phyloP scores from a whole-genome alignment of 805 yeast species.

The Kluyveromyces nonfermentans region DNA sequence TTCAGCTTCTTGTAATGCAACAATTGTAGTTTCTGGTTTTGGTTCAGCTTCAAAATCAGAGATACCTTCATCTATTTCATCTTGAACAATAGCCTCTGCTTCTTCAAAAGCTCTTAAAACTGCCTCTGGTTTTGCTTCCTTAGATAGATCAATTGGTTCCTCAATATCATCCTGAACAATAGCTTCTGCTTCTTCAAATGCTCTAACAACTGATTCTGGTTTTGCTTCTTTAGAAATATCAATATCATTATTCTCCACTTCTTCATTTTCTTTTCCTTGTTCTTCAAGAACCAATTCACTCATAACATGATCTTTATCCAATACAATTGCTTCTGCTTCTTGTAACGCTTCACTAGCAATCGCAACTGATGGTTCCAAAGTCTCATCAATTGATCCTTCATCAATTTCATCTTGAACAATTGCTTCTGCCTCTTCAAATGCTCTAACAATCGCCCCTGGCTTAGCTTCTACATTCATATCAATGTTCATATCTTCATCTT shows the following conservation, averaged over 20 bases:
- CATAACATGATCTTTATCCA: not conserved
- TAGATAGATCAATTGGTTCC: not conserved
- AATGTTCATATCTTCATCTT: not conserved
- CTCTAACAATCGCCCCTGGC: not conserved
- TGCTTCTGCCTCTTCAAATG: conserved; percentile 1
- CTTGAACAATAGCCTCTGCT: conserved; percentile 2
- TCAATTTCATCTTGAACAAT: conserved; percentile 1
- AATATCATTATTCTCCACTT: not conserved
- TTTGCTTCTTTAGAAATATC: not conserved
- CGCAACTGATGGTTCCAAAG: not conserved
- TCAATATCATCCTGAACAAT: not conserved
- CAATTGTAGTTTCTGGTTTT: conserved; percentile 3
- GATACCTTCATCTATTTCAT: not conserved
- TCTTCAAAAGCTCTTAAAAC: conserved; percentile 1
- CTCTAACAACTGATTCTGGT: not conserved
- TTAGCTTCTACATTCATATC: not conserved
- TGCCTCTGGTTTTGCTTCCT: not conserved
- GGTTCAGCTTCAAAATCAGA: not conserved
- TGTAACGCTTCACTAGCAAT: not conserved
- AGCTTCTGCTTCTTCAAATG: conserved; percentile 3
- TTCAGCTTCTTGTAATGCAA: conserved; percentile 3
- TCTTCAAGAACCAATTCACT: not conserved
- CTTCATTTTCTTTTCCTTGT: not conserved
- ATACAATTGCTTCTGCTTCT: conserved; percentile 1
- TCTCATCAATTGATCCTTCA: conserved; percentile 1